Evolutionary conservation across 768 basidiomycete genomes (phyloP), one percentile per base, ranked within the genome.

Genomic region (Rhodosporidiobolus odoratus): DNA sequence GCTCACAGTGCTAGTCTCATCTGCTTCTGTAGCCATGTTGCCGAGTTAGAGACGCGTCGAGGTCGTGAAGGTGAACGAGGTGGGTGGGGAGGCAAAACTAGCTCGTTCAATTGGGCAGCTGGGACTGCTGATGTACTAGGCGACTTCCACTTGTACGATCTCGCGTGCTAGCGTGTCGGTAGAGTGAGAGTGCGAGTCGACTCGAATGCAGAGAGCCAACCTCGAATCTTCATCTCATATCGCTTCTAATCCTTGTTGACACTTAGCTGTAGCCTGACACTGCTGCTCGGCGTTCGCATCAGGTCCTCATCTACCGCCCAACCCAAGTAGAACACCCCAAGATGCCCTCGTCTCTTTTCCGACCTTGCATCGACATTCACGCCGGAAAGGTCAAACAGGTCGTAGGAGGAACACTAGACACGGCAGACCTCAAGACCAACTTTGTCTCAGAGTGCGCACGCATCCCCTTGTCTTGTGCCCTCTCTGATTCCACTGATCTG

Each of bases 281-380:
- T n/a, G n/a, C n/a, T n/a, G n/a, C n/a, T n/a, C n/a, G n/a, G n/a
- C n/a, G n/a, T n/a, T n/a, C n/a, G n/a, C n/a, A n/a, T n/a, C n/a
- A n/a, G n/a, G n/a, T n/a, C n/a, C n/a, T n/a, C n/a, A n/a, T n/a
- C n/a, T n/a, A n/a, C n/a, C n/a, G n/a, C n/a, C n/a, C n/a, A n/a
- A 45, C 43, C 12, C 43, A 45, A 45, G 13, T 12, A 45, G 43
- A 45, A 45, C 27, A 21, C 52, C 27, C 37, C 25, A n/a, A 41
- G 13, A 67, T 67, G 66, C 59, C 66, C 21, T 40, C 40, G 23
- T 66, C 59, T 47, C 79, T 84, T 58, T 95, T 96, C 82, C 84
- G 89, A 65, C 96, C 96, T 27, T 99, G 96, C 79, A 97, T 99
- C 76, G 96, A 99, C 80, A 85, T 99, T 23, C 96, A 99, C 81